A percentile compares a stretch with the other conserved stretches of the same genome.
Conservation (phyloP, 2,329 filamentous ascomycete species). For the Claviceps africana region DNA sequence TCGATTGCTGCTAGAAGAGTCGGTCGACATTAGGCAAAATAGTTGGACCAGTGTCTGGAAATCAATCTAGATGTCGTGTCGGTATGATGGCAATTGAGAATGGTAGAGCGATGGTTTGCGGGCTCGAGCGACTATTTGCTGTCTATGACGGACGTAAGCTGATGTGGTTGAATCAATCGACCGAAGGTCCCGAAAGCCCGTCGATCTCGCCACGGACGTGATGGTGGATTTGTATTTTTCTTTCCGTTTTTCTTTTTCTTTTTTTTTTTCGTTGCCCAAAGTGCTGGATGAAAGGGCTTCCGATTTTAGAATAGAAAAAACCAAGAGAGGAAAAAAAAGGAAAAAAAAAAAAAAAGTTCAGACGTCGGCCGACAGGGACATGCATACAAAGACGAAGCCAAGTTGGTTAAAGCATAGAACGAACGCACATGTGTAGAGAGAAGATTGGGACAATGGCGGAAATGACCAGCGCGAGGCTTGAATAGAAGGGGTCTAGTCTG, state of each 20-base stretch:
- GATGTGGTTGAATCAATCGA: not conserved
- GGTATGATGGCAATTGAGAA: not conserved
- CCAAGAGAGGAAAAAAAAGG: not conserved
- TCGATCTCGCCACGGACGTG: not conserved
- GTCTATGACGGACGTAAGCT: not conserved
- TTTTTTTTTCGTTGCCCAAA: not conserved
- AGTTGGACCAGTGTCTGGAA: not conserved
- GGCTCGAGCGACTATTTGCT: not conserved
- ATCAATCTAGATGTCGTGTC: not conserved
- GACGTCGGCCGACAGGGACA: not conserved
- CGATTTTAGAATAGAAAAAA: not conserved
- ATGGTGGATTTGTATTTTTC: not conserved
- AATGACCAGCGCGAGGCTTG: not conserved
- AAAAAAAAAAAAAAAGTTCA: not conserved
- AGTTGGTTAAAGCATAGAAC: not conserved
- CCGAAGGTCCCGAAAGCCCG: not conserved
- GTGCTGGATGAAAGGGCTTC: not conserved
- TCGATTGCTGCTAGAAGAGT: not conserved
- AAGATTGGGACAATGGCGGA: not conserved
- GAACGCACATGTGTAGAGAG: not conserved
- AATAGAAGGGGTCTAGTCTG: not conserved
- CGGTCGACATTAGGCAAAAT: slow-evolving; percentile 2
- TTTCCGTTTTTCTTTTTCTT: not conserved
- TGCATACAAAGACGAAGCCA: not conserved
- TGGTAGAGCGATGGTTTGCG: not conserved